Base-by-base conservation (phyloP, 2,329 filamentous ascomycete genomes). In the Talaromyces atroroseus region DNA sequence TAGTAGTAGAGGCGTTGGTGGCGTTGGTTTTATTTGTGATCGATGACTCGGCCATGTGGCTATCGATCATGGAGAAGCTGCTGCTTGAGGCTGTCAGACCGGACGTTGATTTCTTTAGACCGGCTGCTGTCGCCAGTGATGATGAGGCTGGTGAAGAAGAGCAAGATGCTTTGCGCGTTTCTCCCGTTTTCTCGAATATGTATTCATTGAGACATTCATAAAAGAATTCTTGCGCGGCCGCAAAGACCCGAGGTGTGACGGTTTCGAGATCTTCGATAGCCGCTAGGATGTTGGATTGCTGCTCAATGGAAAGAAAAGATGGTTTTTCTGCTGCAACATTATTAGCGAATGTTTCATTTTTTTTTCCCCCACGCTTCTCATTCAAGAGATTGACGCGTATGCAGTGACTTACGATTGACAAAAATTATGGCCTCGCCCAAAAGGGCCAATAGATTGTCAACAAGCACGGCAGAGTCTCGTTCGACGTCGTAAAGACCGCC, bases 401-500 rank as follows among this genome's bases (percentile, higher is more conserved):
- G 60, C n/a, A 60, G 54, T 45, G 59, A 69, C 71, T 70, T 68
- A 78, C 78, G 78, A 65, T 86, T 83, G 59, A 95, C 77, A 59
- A 96, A 89, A 1, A 90, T 82, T 3, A 92, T 82, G 0, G 87
- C 85, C 74, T 97, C 92, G 52, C 90, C 92, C 1, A 97, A 80
- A 14, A 97, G 78, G 2, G 88, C 85, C 8, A 96, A 78, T 21
- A 97, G 74, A 52, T 92, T 92, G 64, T 97, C 92, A 60, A 95
- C 89, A 64, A 89, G 89, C 18, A 96, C 88, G 6, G 95, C 90
- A 0, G 89, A 86, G 66, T 92, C 88, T 12, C 89, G 83, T 18
- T 83, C 82, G 23, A 86, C 84, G 67, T 97, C 92, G 69, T 91
- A 95, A 2, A 96, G 78, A 1, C 92, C 92, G 55, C 92, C 92